Evolutionary conservation across 2,329 filamentous ascomycete genomes (phyloP).

Genomic region (Capronia coronata): DNA sequence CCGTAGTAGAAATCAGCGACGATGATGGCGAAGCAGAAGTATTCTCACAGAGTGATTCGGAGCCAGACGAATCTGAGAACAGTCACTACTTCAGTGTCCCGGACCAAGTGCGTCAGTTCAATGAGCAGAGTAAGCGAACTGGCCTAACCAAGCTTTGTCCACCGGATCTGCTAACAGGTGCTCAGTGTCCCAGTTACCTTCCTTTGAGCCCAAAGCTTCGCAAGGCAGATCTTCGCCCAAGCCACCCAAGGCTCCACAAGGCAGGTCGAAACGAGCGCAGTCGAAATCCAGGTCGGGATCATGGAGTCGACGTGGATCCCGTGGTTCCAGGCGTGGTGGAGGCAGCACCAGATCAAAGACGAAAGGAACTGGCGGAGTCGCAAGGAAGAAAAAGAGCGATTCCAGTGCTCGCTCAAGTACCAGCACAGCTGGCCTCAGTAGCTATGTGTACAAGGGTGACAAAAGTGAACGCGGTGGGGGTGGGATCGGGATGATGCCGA

Average conservation of each 20-base stretch:
- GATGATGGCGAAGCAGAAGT: conserved; percentile 31
- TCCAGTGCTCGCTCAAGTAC: conserved; percentile 14
- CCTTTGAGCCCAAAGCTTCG: conserved; percentile 4
- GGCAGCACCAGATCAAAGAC: conserved; percentile 9
- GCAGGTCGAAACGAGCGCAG: no score
- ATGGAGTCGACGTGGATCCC: conserved; percentile 7
- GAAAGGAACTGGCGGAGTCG: conserved; percentile 5
- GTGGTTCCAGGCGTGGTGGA: conserved; percentile 8
- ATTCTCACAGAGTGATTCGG: conserved; percentile 30
- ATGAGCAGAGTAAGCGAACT: conserved; percentile 23
- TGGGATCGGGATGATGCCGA: conserved; percentile 38
- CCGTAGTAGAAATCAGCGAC: conserved; percentile 44
- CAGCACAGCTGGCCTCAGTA: conserved; percentile 6
- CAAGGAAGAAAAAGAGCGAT: conserved; percentile 16
- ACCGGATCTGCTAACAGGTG: conserved; percentile 11
- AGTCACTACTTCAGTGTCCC: conserved; percentile 28
- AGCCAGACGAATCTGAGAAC: conserved; percentile 22
- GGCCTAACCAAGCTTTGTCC: neutral
- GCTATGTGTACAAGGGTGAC: conserved; percentile 8
- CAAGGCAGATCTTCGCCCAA: conserved; percentile 9
- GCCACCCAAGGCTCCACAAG: neutral
- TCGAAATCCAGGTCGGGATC: conserved; percentile 6
- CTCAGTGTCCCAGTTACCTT: conserved; percentile 24
- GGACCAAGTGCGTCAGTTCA: conserved; percentile 22
- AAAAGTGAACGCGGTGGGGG: conserved; percentile 17